Percentiles rank a stretch among this genome's conserved stretches.
Evolutionary conservation across 371 early-diverging fungal genomes (phyloP).

Genomic region (Haplosporangium sp.): DNA sequence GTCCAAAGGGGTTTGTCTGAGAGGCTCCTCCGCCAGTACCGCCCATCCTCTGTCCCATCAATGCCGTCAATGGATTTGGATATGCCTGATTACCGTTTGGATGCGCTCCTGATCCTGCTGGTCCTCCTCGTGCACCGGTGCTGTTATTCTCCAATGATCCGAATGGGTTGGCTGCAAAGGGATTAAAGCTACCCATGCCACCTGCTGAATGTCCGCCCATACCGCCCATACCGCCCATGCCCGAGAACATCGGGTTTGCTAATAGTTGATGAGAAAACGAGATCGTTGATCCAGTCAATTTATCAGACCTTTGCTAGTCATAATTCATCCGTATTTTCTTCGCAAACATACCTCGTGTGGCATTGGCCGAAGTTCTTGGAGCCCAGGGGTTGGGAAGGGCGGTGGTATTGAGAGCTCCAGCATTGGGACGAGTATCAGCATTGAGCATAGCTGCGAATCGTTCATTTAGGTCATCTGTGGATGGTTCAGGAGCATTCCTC

Average conservation of each 20-base stretch:
- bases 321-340: no score
- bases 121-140: constrained; percentile 7
- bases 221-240: constrained; percentile 12
- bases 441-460: constrained; percentile 75
- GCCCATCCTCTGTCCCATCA: constrained; percentile 24
- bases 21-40: constrained; percentile 8
- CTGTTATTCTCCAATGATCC: constrained; percentile 9
- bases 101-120: constrained; percentile 10
- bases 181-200: constrained; percentile 26
- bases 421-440: constrained; percentile 64
- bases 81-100: constrained; percentile 11
- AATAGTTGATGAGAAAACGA: background rate
- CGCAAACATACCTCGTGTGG: constrained; percentile 25
- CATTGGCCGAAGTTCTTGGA: constrained; percentile 27
- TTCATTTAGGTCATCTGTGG: constrained; percentile 74
- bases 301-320: background rate
- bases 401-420: constrained; percentile 74
- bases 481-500: constrained; percentile 35
- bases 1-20: constrained; percentile 54
- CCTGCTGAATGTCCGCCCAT: constrained; percentile 15
- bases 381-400: constrained; percentile 93
- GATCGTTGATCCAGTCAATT: background rate
- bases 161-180: constrained; percentile 30
- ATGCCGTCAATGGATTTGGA: constrained; percentile 62
- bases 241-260: constrained; percentile 22